Conservation (phyloP, 2,329 filamentous ascomycete species). For the Exophiala phaeomuriformis region DNA sequence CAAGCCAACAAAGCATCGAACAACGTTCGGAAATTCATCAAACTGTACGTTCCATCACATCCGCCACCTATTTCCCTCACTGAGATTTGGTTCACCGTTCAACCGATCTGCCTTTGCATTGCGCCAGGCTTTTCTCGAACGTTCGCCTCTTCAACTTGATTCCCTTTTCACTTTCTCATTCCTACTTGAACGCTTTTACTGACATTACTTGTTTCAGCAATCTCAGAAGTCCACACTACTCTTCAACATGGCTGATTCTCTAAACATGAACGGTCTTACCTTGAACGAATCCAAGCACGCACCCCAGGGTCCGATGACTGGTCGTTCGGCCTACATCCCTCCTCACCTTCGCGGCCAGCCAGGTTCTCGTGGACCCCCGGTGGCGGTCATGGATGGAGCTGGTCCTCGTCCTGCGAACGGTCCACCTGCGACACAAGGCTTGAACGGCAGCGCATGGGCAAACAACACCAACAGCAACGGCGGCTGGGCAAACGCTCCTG, state of each 20-base stretch:
- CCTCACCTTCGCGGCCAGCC: constrained; percentile 51
- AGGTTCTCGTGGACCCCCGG: constrained; percentile 28
- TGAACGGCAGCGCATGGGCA: constrained; percentile 34
- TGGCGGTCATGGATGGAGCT: constrained; percentile 34
- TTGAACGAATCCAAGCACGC: constrained; percentile 59
- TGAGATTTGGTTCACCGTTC: neutral
- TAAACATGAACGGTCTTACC: constrained; percentile 51
- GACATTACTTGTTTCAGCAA: constrained; percentile 1
- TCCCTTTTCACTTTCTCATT: neutral
- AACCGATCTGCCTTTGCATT: neutral
- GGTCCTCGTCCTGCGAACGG: constrained; percentile 30
- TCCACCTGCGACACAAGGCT: constrained; percentile 22
- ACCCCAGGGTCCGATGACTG: constrained; percentile 32
- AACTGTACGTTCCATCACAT: constrained; percentile 1
- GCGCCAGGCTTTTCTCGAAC: neutral
- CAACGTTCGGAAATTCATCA: neutral
- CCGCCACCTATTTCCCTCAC: neutral
- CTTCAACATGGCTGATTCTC: constrained; percentile 45
- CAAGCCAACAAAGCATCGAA: neutral
- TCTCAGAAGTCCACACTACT: constrained; percentile 1
- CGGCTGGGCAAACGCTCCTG: constrained; percentile 51
- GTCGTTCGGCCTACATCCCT: constrained; percentile 56
- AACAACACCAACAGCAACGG: constrained; percentile 22
- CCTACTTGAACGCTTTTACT: neutral
- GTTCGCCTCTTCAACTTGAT: neutral